Evolutionary conservation across 2,329 filamentous ascomycete genomes (phyloP), one percentile per base, ranked within the genome.

Genomic region (Penicillium aurantiogriseum): DNA sequence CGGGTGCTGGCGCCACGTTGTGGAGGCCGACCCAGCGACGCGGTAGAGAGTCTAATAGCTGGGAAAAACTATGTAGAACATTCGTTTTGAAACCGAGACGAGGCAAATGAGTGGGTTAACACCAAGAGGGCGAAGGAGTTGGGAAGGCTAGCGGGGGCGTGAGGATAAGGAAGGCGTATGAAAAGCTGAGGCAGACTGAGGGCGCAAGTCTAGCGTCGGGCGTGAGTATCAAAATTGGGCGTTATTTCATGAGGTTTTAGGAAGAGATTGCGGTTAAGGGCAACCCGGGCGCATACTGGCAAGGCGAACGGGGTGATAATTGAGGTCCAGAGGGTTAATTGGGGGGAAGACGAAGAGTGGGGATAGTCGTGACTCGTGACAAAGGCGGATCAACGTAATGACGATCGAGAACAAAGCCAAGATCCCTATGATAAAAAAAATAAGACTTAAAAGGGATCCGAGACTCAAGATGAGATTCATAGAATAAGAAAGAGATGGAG

Each of bases 21-120:
- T 56, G 55, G 55, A 63, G 54, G 53, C 56, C 45, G 45, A 52
- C 50, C 55, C 53, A 51, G 45, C 36, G 44, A 53, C 23, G 35
- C 35, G 54, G 38, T 35, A 46, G 35, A 21, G 27, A 47, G 35
- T 35, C 38, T 36, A 44, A 48, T 19, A 47, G 40, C 25, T 27
- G 23, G 19, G 38, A 21, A 17, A 21, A 36, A 35, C 25, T 42
- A 8, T 40, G 11, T 10, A 45, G 21, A n/a, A n/a, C 40, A 36
- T 39, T 27, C 27, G 13, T 47, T 19, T 15, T 42, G 27, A 19
- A 46, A 31, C n/a, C n/a, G 9, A 43, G 31, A 31, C n/a, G 29
- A 36, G 35, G 39, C 15, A 29, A 21, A 44, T 51, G 4, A n/a
- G 35, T 35, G 9, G 13, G 19, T 42, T 51, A 27, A 15, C 36